phyloP scores from a whole-genome alignment of 495 filamentous ascomycete genomes.

The Podospora didyma region DNA sequence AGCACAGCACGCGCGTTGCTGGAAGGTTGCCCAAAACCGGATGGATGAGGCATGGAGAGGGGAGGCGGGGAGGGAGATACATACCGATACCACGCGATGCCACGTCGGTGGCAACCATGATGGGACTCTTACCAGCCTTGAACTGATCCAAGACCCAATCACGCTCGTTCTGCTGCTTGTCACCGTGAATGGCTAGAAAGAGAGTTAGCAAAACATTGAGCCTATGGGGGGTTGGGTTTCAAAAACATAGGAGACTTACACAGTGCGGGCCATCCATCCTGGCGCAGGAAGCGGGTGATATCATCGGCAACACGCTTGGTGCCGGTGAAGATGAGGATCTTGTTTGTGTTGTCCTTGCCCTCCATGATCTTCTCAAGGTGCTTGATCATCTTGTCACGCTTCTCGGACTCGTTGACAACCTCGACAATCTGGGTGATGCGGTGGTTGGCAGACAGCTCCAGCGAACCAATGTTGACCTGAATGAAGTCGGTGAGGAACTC shows the following conservation, averaged over 20 bases:
- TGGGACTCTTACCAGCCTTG: slow-evolving; percentile 91
- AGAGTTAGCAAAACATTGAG: slow-evolving; percentile 50
- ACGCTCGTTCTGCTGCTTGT: slow-evolving; percentile 99
- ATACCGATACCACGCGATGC: slow-evolving; percentile 99
- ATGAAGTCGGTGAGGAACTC: slow-evolving; percentile 97
- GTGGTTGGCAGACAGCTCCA: slow-evolving; percentile 96
- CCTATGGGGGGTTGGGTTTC: neutral
- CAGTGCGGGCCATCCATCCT: slow-evolving; percentile 97
- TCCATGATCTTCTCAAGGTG: slow-evolving; percentile 99
- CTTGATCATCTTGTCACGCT: slow-evolving; percentile 95
- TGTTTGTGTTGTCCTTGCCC: slow-evolving; percentile 70
- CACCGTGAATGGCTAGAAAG: slow-evolving; percentile 83
- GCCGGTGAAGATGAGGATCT: slow-evolving; percentile 92
- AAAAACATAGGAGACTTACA: slow-evolving; percentile 56
- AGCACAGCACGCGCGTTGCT: slow-evolving; percentile 76
- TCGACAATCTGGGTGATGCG: slow-evolving; percentile 97
- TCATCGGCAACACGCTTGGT: slow-evolving; percentile 99
- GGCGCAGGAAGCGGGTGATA: slow-evolving; percentile 96
- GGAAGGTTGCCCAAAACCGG: slow-evolving; percentile 51
- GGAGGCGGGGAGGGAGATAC: slow-evolving; percentile 52
- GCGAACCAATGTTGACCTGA: slow-evolving; percentile 97
- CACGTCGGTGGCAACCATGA: slow-evolving; percentile 98
- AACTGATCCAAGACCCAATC: slow-evolving; percentile 99
- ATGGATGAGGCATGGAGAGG: slow-evolving; percentile 25
- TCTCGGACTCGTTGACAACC: slow-evolving; percentile 92